Evolutionary conservation across 176 grass and related monocot species (phyloP).

Genomic region (Zoysia pacifica): DNA sequence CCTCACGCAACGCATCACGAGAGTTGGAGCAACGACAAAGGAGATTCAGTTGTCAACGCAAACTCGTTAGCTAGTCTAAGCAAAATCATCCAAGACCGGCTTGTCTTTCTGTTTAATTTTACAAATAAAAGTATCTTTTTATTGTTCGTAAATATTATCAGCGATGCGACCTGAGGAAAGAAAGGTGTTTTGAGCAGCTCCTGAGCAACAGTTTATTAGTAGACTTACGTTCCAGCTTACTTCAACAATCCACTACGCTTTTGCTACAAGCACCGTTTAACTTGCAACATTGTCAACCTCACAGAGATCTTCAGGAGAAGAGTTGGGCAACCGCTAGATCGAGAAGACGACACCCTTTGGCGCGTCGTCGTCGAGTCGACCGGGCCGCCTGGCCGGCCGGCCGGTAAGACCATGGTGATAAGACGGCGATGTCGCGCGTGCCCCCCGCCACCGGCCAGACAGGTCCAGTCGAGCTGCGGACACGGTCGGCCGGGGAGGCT

Average conservation of each 20-base stretch:
- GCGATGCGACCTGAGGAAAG: background rate
- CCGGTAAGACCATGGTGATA: conserved; percentile 30
- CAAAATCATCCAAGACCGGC: background rate
- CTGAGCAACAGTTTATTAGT: too few relatives aligned
- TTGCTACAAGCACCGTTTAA: background rate
- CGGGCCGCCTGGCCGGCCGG: background rate
- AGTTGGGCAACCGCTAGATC: background rate
- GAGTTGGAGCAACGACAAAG: too few relatives aligned
- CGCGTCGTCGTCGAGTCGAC: background rate
- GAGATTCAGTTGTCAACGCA: conserved; percentile 28
- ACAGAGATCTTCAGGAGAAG: background rate
- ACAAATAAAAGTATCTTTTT: background rate
- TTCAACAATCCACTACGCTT: background rate
- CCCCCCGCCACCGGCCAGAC: conserved; percentile 26
- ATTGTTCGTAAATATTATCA: background rate
- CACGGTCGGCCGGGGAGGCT: conserved; percentile 18
- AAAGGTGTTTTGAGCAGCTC: too few relatives aligned
- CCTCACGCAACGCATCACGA: background rate
- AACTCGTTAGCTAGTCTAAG: conserved; percentile 22
- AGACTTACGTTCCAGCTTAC: background rate
- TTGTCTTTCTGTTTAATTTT: background rate
- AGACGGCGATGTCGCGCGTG: conserved; percentile 45
- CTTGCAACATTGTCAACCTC: conserved; percentile 6
- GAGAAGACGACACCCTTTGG: conserved; percentile 20
- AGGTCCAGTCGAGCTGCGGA: conserved; percentile 41